Evolutionary conservation across 306 rosid species (phyloP).

Genomic region (Gillenia trifoliata): DNA sequence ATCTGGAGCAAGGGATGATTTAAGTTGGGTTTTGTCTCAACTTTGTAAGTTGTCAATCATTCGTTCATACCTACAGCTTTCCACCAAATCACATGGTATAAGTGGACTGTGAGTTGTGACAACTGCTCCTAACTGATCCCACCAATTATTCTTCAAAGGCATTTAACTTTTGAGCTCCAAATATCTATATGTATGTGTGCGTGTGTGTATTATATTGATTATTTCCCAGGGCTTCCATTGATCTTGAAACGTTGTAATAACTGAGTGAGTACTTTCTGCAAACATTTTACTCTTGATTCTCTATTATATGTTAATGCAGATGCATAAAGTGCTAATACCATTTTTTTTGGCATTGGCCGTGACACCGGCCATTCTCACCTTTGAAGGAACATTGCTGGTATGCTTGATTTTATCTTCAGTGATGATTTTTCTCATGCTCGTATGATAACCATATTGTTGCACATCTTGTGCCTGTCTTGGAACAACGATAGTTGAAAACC

Average conservation of each 20-base stretch:
- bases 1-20: not conserved
- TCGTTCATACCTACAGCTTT: not conserved
- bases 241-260: not conserved
- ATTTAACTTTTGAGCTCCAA: not conserved
- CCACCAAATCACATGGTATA: not conserved
- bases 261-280: too few species aligned
- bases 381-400: slow-evolving; percentile 93
- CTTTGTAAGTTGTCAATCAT: not conserved
- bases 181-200: not conserved
- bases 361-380: slow-evolving; percentile 71
- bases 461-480: not conserved
- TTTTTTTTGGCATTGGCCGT: slow-evolving; percentile 61
- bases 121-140: not conserved
- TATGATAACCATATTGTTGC: not conserved
- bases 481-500: slow-evolving; percentile 3
- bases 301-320: slow-evolving; percentile 43
- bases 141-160: not conserved
- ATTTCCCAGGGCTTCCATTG: not conserved
- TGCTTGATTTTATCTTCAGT: slow-evolving; percentile 9
- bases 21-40: not conserved
- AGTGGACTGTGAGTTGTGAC: not conserved
- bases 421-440: not conserved
- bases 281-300: too few species aligned
- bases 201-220: not conserved
- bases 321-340: slow-evolving; percentile 78